A percentile compares a stretch with the other conserved stretches of the same genome.
Conservation (phyloP, 345 rosid genomes). For the Citrus australasica region DNA sequence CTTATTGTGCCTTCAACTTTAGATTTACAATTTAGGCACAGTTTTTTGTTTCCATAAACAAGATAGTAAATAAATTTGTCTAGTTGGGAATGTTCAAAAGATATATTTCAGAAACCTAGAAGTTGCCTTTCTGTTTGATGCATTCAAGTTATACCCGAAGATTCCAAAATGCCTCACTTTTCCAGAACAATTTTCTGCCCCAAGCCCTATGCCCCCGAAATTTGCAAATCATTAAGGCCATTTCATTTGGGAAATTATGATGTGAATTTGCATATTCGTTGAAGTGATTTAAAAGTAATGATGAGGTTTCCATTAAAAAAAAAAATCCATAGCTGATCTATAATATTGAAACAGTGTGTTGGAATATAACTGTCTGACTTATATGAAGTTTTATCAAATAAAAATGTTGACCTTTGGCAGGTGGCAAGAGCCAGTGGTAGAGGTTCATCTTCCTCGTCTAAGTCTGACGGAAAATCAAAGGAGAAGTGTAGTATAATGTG, state of each 20-base stretch:
- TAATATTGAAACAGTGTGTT: background rate
- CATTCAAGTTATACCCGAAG: background rate
- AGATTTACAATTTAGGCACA: background rate
- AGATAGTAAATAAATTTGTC: background rate
- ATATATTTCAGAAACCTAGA: background rate
- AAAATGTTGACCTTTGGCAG: constrained; percentile 32
- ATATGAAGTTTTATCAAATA: background rate
- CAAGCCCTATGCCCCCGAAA: background rate
- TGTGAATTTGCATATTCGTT: no score
- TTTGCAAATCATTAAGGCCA: background rate
- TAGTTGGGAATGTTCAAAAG: background rate
- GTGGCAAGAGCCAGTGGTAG: constrained; percentile 53
- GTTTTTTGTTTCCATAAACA: background rate
- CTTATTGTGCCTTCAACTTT: background rate
- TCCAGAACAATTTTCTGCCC: background rate
- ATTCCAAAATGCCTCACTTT: background rate
- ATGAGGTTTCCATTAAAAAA: background rate
- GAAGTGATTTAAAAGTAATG: background rate
- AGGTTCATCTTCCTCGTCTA: constrained; percentile 48
- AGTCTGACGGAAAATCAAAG: constrained; percentile 63
- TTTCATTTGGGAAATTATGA: background rate
- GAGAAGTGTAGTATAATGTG: constrained; percentile 76
- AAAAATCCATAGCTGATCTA: background rate
- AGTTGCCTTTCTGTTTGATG: background rate
- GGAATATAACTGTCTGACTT: background rate